Conservation (phyloP, 139 green algal genomes). For the Ostreobium quekettii region DNA sequence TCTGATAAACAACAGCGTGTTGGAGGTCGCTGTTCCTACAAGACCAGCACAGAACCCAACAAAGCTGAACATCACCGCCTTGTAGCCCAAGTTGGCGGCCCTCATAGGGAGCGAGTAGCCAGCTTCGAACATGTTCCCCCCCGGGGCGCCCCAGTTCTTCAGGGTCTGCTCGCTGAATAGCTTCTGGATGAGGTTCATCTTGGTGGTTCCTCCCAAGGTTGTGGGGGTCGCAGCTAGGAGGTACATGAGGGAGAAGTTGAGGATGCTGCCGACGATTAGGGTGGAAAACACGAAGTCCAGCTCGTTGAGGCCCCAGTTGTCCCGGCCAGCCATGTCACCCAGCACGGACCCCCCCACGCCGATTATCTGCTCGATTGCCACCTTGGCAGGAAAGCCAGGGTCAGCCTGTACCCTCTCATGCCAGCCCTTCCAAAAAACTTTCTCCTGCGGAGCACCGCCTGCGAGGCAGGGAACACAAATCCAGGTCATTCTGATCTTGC, state of each 20-base stretch:
- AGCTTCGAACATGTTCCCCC: conserved; percentile 23
- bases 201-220: conserved; percentile 22
- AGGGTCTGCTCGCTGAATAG: conserved; percentile 65
- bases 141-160: conserved; percentile 54
- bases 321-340: conserved; percentile 85
- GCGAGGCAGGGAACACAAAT: too few relatives aligned
- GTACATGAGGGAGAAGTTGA: conserved; percentile 96
- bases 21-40: conserved; percentile 74
- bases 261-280: conserved; percentile 86
- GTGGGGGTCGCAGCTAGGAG: conserved; percentile 72
- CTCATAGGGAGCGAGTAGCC: conserved; percentile 3
- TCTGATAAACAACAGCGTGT: conserved; percentile 56
- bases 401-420: conserved; percentile 75
- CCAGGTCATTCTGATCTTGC: too few relatives aligned
- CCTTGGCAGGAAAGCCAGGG: conserved; percentile 83
- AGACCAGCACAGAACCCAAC: conserved; percentile 80
- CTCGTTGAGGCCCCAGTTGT: conserved; percentile 94
- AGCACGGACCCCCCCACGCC: conserved; percentile 82
- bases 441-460: too few relatives aligned
- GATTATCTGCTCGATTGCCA: conserved; percentile 88
- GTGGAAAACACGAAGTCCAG: conserved; percentile 97
- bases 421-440: conserved; percentile 90
- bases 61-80: conserved; percentile 63
- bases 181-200: conserved; percentile 35
- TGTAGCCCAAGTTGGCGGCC: conserved; percentile 33